Conservation (phyloP, 495 filamentous ascomycete species). For the Xylaria curta region DNA sequence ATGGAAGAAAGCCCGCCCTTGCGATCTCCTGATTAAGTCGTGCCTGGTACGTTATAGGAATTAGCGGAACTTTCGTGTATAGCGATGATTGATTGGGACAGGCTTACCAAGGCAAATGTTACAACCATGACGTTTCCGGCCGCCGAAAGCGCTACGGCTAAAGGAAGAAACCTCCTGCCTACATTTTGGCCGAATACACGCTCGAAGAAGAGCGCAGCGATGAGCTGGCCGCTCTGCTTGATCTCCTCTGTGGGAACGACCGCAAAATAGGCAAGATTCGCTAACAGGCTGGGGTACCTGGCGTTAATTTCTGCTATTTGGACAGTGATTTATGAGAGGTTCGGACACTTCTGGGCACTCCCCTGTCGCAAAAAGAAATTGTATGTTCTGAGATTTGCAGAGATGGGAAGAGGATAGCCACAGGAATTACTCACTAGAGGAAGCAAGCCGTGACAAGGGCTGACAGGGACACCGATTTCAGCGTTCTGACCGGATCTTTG, state of each 20-base stretch:
- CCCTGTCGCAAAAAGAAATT: no score
- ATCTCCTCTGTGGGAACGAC: constrained; percentile 73
- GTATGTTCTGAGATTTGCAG: no score
- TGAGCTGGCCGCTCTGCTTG: constrained; percentile 68
- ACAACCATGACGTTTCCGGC: constrained; percentile 82
- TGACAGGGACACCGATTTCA: constrained; percentile 67
- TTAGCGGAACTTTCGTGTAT: not conserved
- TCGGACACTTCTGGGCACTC: no score
- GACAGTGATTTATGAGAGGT: no score
- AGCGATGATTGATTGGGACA: no score
- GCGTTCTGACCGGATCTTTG: constrained; percentile 68
- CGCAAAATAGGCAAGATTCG: constrained; percentile 74
- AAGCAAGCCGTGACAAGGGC: constrained; percentile 66
- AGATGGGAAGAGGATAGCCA: no score
- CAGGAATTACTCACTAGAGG: constrained; percentile 52
- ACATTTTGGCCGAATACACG: constrained; percentile 65
- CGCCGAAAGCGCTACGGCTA: constrained; percentile 70
- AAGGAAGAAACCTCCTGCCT: constrained; percentile 63
- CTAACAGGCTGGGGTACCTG: constrained; percentile 47
- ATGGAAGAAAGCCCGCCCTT: constrained; percentile 68
- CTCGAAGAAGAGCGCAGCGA: constrained; percentile 73
- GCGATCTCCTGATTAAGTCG: constrained; percentile 62
- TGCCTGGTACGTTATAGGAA: constrained; percentile 49
- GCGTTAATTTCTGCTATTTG: no score
- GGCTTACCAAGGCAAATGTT: constrained; percentile 65